Conservation (phyloP, 2,329 filamentous ascomycete genomes). For the Lizonia empirigonia region DNA sequence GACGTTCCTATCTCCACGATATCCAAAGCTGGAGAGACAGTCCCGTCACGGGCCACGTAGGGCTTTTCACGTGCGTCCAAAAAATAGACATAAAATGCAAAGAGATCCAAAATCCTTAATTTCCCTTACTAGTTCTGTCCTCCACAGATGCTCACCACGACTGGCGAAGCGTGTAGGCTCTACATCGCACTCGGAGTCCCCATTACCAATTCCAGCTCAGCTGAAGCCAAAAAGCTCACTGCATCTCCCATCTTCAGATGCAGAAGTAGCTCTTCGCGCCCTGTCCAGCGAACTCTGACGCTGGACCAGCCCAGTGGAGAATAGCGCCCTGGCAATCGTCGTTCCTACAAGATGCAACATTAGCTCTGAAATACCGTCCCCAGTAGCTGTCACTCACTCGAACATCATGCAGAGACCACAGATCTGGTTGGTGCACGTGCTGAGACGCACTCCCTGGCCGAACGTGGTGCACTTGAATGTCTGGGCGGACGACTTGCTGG, state of each 20-base stretch:
- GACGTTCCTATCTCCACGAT: no score
- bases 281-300: not conserved
- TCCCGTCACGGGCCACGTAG: no score
- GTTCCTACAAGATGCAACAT: not conserved
- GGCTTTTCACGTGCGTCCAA: no score
- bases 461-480: constrained; percentile 9
- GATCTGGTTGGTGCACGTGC: not conserved
- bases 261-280: constrained; percentile 10
- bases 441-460: constrained; percentile 1
- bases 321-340: constrained; percentile 4
- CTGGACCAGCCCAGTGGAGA: constrained; percentile 1
- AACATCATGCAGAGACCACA: constrained; percentile 11
- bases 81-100: no score
- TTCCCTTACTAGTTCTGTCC: no score
- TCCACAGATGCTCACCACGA: no score
- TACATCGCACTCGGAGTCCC: no score
- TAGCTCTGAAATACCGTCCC: no score
- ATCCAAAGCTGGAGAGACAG: no score
- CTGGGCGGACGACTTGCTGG: not conserved
- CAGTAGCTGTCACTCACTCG: not conserved
- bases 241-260: not conserved
- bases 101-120: no score
- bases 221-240: no score
- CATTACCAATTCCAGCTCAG: not conserved
- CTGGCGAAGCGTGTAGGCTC: no score